Percentiles rank a stretch among this genome's conserved stretches.
These are phyloP conservation scores for Nicotiana tabacum DNA, from an alignment of 257 asterid genomes.

Conservation along the genomic window DNA sequence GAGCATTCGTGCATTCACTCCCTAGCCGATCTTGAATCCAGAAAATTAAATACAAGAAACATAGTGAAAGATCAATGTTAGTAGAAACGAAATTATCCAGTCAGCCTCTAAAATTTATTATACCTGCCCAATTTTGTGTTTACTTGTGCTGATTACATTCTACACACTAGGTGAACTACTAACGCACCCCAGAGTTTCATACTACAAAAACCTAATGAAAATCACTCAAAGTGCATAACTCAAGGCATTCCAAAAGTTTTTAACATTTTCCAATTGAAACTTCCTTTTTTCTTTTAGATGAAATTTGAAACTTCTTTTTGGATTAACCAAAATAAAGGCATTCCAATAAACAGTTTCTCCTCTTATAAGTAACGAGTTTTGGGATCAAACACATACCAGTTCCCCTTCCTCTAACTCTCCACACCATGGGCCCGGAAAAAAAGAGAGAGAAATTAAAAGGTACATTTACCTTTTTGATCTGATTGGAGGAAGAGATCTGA, in stretches of 20 bases:
- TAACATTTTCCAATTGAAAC: neutral
- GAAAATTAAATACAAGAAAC: slow-evolving; percentile 17
- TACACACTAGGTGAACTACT: neutral
- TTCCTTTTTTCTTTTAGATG: neutral
- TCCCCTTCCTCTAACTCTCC: slow-evolving; percentile 3
- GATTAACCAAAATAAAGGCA: neutral
- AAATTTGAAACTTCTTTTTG: neutral
- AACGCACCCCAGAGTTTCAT: neutral
- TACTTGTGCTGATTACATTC: neutral
- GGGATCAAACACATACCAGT: neutral
- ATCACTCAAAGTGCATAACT: neutral
- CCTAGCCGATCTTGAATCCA: slow-evolving; percentile 39
- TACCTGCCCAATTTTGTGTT: neutral
- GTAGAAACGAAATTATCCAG: neutral
- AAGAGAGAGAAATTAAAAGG: neutral
- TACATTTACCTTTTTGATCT: slow-evolving; percentile 55
- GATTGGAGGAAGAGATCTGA: slow-evolving; percentile 47
- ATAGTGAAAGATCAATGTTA: neutral
- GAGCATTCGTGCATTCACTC: slow-evolving; percentile 37
- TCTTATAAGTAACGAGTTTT: neutral
- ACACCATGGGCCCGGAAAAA: neutral
- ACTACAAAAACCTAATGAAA: neutral
- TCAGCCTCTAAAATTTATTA: neutral
- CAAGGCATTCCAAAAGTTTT: neutral
- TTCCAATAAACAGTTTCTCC: neutral